Evolutionary conservation across 805 yeast genomes (phyloP).

Genomic region (Millerozyma miso): DNA sequence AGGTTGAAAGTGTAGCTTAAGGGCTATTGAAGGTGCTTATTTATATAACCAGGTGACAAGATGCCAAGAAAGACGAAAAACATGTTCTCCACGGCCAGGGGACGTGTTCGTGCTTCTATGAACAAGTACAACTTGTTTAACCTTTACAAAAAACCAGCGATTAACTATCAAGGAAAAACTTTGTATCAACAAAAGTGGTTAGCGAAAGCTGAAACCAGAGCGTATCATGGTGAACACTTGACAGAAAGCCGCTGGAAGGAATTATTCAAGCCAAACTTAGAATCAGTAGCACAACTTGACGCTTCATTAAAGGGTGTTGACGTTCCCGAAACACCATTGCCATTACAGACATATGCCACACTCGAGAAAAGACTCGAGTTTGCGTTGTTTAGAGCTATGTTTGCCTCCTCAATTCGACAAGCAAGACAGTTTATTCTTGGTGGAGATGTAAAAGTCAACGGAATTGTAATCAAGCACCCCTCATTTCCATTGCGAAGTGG

Average conservation of each 20-base stretch:
- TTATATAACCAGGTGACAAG: not conserved
- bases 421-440: constrained; percentile 83
- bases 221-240: constrained; percentile 92
- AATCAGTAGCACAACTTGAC: constrained; percentile 86
- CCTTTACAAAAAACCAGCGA: constrained; percentile 65
- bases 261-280: constrained; percentile 63
- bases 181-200: constrained; percentile 88
- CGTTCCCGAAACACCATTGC: constrained; percentile 68
- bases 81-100: constrained; percentile 57
- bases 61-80: constrained; percentile 64
- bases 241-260: constrained; percentile 80
- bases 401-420: constrained; percentile 90
- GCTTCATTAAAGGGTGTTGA: constrained; percentile 64
- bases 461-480: constrained; percentile 72
- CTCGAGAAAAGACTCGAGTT: constrained; percentile 86
- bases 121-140: constrained; percentile 90
- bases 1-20: no score
- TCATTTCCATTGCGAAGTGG: constrained; percentile 76
- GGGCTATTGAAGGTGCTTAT: no score
- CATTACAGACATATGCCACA: constrained; percentile 83
- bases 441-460: constrained; percentile 84
- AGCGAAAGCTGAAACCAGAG: constrained; percentile 87
- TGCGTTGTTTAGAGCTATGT: constrained; percentile 87
- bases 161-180: constrained; percentile 56
- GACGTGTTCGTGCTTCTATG: constrained; percentile 83